These are phyloP conservation scores for Pyrenopolyporus hunteri DNA, from an alignment of 495 filamentous ascomycete species.

Conservation along the genomic window DNA sequence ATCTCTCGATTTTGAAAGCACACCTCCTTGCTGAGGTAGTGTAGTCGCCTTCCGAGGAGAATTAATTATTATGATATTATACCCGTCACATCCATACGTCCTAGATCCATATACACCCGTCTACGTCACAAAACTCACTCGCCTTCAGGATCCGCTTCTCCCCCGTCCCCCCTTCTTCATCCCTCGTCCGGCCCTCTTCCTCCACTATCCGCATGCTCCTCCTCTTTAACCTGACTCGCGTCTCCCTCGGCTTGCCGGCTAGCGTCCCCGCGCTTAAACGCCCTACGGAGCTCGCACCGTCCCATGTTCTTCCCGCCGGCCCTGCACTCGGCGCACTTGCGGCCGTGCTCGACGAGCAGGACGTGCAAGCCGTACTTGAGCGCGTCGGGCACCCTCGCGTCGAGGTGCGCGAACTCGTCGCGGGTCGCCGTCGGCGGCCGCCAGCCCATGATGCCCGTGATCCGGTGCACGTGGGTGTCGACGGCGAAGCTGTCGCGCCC, in stretches of 20 bases:
- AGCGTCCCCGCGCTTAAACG: slow-evolving; percentile 22
- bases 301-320: slow-evolving; percentile 52
- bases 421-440: slow-evolving; percentile 63
- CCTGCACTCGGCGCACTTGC: slow-evolving; percentile 73
- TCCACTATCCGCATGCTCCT: background rate
- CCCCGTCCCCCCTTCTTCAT: too few species aligned
- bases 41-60: too few species aligned
- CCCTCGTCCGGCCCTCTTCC: too few species aligned
- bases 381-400: slow-evolving; percentile 75
- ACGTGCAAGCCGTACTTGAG: slow-evolving; percentile 84
- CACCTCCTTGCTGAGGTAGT: too few species aligned
- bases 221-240: too few species aligned
- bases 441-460: slow-evolving; percentile 82
- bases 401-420: slow-evolving; percentile 76
- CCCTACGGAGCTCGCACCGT: slow-evolving; percentile 35
- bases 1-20: too few species aligned
- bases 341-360: slow-evolving; percentile 81
- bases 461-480: slow-evolving; percentile 82
- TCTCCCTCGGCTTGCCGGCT: slow-evolving; percentile 1
- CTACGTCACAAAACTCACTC: background rate
- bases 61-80: too few species aligned
- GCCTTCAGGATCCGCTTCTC: too few species aligned
- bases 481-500: slow-evolving; percentile 76
- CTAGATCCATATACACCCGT: too few species aligned
- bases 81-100: too few species aligned